Percentiles rank a stretch among this genome's conserved stretches.
Evolutionary conservation across 169 alveolate genomes (phyloP).

Genomic region (Cyclospora cayetanensis): DNA sequence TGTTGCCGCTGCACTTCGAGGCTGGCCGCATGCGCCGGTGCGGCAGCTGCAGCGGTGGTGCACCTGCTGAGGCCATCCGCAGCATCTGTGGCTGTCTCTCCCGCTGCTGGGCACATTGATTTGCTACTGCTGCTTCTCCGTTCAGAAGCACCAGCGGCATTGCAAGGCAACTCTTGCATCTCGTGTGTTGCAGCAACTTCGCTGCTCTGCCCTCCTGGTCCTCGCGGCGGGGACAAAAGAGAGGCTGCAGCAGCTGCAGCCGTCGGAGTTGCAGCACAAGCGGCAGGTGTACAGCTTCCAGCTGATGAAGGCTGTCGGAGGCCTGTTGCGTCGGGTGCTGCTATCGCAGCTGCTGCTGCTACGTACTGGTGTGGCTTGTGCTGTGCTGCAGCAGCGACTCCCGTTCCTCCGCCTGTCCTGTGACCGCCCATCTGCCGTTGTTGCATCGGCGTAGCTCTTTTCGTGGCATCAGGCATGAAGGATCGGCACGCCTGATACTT

Average conservation of each 20-base stretch:
- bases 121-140: slow-evolving; percentile 46
- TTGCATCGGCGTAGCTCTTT: background rate
- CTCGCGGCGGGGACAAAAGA: background rate
- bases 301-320: background rate
- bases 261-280: background rate
- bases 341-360: background rate
- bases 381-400: background rate
- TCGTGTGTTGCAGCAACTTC: slow-evolving; percentile 39
- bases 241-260: slow-evolving; percentile 6
- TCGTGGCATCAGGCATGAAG: no score
- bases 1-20: background rate
- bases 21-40: background rate
- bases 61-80: background rate
- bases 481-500: no score
- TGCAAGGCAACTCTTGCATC: slow-evolving; percentile 44
- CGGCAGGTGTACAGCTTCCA: background rate
- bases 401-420: background rate
- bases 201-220: slow-evolving; percentile 34
- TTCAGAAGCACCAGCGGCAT: slow-evolving; percentile 35
- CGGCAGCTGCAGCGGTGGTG: background rate
- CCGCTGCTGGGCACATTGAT: slow-evolving; percentile 4
- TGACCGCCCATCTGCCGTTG: slow-evolving; percentile 40
- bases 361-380: background rate
- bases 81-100: background rate
- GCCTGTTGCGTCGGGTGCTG: background rate